Percentiles rank a stretch among this genome's conserved stretches.
Conservation (phyloP, 805 yeast species). For the Suhomyces vadensis region DNA sequence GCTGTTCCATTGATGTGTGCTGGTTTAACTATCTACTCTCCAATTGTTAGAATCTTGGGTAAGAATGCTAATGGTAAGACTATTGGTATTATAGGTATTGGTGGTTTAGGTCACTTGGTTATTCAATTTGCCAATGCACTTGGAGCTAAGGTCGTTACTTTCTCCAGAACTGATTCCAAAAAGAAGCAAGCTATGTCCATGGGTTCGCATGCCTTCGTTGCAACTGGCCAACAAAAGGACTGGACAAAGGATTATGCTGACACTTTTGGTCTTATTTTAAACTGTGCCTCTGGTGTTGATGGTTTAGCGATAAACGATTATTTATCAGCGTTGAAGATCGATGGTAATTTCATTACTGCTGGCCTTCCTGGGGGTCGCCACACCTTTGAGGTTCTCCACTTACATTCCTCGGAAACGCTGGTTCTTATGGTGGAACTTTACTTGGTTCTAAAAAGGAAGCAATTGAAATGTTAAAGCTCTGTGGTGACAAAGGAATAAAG, state of each 20-base stretch:
- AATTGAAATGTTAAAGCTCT: conserved; percentile 62
- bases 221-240: conserved; percentile 50
- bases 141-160: conserved; percentile 60
- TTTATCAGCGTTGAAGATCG: conserved; percentile 52
- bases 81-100: conserved; percentile 57
- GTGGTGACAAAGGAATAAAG: conserved; percentile 55
- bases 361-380: conserved; percentile 60
- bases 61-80: conserved; percentile 46
- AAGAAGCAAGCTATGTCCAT: conserved; percentile 49
- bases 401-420: conserved; percentile 51
- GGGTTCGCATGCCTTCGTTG: conserved; percentile 56
- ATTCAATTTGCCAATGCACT: conserved; percentile 57
- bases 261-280: conserved; percentile 52
- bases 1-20: conserved; percentile 81
- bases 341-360: conserved; percentile 60
- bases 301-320: conserved; percentile 51
- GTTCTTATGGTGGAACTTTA: conserved; percentile 57
- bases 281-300: conserved; percentile 53
- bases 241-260: conserved; percentile 37
- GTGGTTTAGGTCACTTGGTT: conserved; percentile 61
- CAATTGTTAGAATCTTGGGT: conserved; percentile 49
- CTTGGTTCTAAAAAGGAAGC: conserved; percentile 67
- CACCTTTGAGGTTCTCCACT: conserved; percentile 47
- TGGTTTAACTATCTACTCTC: conserved; percentile 72
- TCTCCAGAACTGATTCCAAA: conserved; percentile 52